Evolutionary conservation across 495 filamentous ascomycete species (phyloP).

Genomic region (Halenospora varia): DNA sequence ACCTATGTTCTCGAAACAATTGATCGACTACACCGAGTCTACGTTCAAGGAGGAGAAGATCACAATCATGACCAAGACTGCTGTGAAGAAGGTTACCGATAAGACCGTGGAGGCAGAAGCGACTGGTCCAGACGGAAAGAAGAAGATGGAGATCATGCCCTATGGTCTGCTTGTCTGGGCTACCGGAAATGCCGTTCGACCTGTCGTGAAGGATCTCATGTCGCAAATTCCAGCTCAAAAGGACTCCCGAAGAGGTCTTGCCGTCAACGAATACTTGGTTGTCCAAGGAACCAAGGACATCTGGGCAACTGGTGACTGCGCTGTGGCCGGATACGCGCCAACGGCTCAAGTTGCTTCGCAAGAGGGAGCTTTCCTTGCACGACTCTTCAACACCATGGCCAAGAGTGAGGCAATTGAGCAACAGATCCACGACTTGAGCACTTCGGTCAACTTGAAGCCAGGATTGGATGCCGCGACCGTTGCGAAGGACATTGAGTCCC

Average conservation of each 20-base stretch:
- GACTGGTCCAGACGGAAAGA: conserved; percentile 79
- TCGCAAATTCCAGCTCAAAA: conserved; percentile 87
- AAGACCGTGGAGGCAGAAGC: conserved; percentile 91
- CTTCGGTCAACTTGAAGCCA: conserved; percentile 41
- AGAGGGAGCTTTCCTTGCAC: conserved; percentile 92
- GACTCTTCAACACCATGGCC: conserved; percentile 97
- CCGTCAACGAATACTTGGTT: conserved; percentile 97
- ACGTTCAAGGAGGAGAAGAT: conserved; percentile 99
- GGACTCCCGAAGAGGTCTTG: conserved; percentile 89
- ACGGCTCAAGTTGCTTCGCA: conserved; percentile 96
- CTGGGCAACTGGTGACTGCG: conserved; percentile 77
- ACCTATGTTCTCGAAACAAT: conserved; percentile 97
- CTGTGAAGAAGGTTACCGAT: conserved; percentile 96
- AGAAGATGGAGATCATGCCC: conserved; percentile 74
- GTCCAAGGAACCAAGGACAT: conserved; percentile 95
- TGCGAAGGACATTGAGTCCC: conserved; percentile 74
- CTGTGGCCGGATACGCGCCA: conserved; percentile 91
- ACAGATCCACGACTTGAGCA: conserved; percentile 59
- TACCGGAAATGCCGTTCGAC: conserved; percentile 91
- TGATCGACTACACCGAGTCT: conserved; percentile 98
- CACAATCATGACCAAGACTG: conserved; percentile 93
- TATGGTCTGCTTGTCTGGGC: conserved; percentile 98
- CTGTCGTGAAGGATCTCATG: conserved; percentile 87
- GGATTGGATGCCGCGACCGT: conserved; percentile 54
- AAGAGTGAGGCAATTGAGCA: conserved; percentile 78